Percentiles rank a stretch among this genome's conserved stretches.
Evolutionary conservation across 179 eudicot genomes (phyloP).

Genomic region (Silene noctiflora): DNA sequence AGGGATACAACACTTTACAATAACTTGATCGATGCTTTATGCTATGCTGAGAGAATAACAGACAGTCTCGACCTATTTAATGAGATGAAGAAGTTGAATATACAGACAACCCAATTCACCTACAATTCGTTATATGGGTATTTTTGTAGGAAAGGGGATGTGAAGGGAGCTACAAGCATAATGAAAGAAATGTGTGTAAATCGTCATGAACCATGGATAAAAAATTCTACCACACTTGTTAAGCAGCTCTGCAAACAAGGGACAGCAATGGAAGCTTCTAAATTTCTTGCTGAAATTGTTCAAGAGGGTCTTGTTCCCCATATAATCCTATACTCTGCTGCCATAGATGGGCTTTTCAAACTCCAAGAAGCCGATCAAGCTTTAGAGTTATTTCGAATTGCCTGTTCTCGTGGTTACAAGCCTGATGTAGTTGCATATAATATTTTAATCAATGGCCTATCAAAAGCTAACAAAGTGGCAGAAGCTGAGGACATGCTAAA

Average conservation of each 20-base stretch:
- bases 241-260: slow-evolving; percentile 54
- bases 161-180: slow-evolving; percentile 43
- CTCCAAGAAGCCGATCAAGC: slow-evolving; percentile 55
- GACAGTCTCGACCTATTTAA: slow-evolving; percentile 55
- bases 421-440: slow-evolving; percentile 85
- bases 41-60: slow-evolving; percentile 47
- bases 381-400: slow-evolving; percentile 48
- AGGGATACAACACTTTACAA: slow-evolving; percentile 54
- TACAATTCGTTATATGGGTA: slow-evolving; percentile 67
- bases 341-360: slow-evolving; percentile 58
- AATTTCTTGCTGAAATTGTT: slow-evolving; percentile 54
- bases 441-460: slow-evolving; percentile 73
- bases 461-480: slow-evolving; percentile 47
- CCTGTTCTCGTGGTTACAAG: slow-evolving; percentile 51
- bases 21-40: slow-evolving; percentile 55
- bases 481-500: slow-evolving; percentile 58
- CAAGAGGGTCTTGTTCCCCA: slow-evolving; percentile 67
- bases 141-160: slow-evolving; percentile 61
- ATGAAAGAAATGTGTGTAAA: slow-evolving; percentile 62
- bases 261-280: slow-evolving; percentile 57
- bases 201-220: slow-evolving; percentile 88
- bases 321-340: slow-evolving; percentile 64
- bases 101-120: slow-evolving; percentile 66
- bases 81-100: slow-evolving; percentile 56
- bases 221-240: slow-evolving; percentile 66